These are phyloP conservation scores for Phlegmacium glaucopus DNA, from an alignment of 768 basidiomycete genomes.

Conservation along the genomic window DNA sequence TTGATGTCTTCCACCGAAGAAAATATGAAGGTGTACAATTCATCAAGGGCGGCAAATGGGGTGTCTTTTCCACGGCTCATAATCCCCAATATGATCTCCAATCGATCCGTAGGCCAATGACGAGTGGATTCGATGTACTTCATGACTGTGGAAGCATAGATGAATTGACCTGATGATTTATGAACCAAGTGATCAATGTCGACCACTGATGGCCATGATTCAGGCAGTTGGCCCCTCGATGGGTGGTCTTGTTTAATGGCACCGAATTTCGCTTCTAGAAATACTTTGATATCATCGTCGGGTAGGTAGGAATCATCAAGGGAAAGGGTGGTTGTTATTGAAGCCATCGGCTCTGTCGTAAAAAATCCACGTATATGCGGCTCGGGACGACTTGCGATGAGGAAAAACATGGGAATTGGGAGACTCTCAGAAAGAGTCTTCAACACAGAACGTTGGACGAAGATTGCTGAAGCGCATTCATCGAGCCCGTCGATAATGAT, in stretches of 20 bases:
- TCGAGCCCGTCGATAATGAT: slow-evolving; percentile 22
- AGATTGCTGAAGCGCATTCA: slow-evolving; percentile 12
- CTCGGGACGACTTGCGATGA: slow-evolving; percentile 20
- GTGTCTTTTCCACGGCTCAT: neutral
- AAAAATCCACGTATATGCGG: slow-evolving; percentile 13
- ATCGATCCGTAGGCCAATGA: slow-evolving; percentile 5
- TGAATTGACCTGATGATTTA: slow-evolving; percentile 13
- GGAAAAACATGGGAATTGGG: slow-evolving; percentile 10
- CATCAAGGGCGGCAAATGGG: slow-evolving; percentile 17
- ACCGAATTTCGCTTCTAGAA: slow-evolving; percentile 9
- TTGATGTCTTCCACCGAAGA: slow-evolving; percentile 6
- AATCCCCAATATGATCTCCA: slow-evolving; percentile 7
- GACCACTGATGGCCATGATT: slow-evolving; percentile 9
- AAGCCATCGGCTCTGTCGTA: slow-evolving; percentile 1
- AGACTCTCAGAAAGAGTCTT: slow-evolving; percentile 1
- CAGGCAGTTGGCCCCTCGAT: neutral
- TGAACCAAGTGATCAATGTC: slow-evolving; percentile 3
- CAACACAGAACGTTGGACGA: slow-evolving; percentile 12
- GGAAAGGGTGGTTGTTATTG: slow-evolving; percentile 2
- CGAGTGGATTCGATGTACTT: slow-evolving; percentile 9
- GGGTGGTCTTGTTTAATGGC: slow-evolving; percentile 8
- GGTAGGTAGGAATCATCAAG: slow-evolving; percentile 7
- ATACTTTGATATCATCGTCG: slow-evolving; percentile 9
- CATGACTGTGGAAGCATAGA: slow-evolving; percentile 14
- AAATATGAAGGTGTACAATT: slow-evolving; percentile 16